Base-by-base conservation (phyloP, 805 yeast genomes). In the Grigorovia humatica region DNA sequence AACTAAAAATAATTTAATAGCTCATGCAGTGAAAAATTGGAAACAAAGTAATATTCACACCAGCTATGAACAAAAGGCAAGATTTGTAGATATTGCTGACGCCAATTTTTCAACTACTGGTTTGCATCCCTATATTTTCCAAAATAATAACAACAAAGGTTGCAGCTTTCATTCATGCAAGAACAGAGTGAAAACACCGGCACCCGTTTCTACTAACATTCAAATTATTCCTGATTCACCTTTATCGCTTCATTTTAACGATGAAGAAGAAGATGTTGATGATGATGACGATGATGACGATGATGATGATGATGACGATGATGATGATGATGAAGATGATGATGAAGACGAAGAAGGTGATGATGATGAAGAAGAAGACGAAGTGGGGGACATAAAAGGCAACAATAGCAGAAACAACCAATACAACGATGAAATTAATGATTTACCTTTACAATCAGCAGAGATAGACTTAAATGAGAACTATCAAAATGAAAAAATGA, bases 171-270 rank as follows among this genome's bases (percentile, higher is more conserved):
- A 38, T 38, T n/a, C 44, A 41, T 53, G 53, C 15, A 27, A 49
- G n/a, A 46, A 47, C n/a, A 51, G 50, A 44, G 17, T 48, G 13
- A 56, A 46, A 47, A 56, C 59, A 9, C 59, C 59, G 43, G 52
- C 54, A 11, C 59, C 59, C 38, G 9, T 43, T 8, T 2, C 18
- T 30, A 29, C 23, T n/a, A 42, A 30, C 12, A 9, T 27, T 20
- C 47, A 47, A 32, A 35, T 19, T 35, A 35, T 46, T 6, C 50
- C 55, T 18, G 49, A 52, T 13, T 43, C 45, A 30, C 49, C 35
- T 1, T 11, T 17, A 18, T 47, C 49, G 30, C 52, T 48, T 1
- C 49, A 18, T 29, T 50, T 51, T 17, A 55, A 55, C 5, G 53
- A 52, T n/a, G 53, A 51, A 1, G 56, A 52, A 29, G 52, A 44